Evolutionary conservation across 495 filamentous ascomycete species (phyloP).

Genomic region (Aspergillus hancockii): DNA sequence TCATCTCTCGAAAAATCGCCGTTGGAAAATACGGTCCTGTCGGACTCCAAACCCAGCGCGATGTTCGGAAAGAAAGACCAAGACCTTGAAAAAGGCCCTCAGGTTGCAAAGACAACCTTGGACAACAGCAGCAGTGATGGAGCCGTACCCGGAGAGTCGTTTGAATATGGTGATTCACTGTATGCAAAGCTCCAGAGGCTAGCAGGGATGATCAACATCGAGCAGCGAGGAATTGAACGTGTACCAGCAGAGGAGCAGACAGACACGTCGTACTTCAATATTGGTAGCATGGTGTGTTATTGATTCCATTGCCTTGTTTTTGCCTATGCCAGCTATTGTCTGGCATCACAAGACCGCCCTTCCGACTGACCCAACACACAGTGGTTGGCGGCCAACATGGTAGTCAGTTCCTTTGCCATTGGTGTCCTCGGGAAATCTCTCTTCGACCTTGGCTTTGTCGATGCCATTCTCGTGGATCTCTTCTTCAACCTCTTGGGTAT

Average conservation of each 20-base stretch:
- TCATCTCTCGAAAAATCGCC: not conserved
- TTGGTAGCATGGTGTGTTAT: slow-evolving; percentile 71
- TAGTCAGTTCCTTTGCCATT: slow-evolving; percentile 79
- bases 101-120: slow-evolving; percentile 40
- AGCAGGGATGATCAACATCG: slow-evolving; percentile 68
- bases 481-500: slow-evolving; percentile 80
- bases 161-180: slow-evolving; percentile 59
- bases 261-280: slow-evolving; percentile 64
- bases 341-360: slow-evolving; percentile 14
- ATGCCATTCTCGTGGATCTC: slow-evolving; percentile 72
- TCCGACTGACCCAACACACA: slow-evolving; percentile 39
- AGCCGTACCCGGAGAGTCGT: slow-evolving; percentile 61
- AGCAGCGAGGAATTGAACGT: slow-evolving; percentile 79
- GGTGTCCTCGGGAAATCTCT: slow-evolving; percentile 68
- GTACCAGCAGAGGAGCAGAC: slow-evolving; percentile 74
- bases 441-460: slow-evolving; percentile 72
- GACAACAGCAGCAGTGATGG: slow-evolving; percentile 51
- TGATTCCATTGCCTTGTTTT: slow-evolving; percentile 18
- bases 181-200: slow-evolving; percentile 71
- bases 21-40: slow-evolving; percentile 9
- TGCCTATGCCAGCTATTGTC: slow-evolving; percentile 10
- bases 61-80: slow-evolving; percentile 28
- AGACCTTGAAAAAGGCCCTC: slow-evolving; percentile 45
- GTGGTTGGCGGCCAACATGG: slow-evolving; percentile 87
- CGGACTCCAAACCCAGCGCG: not conserved